Evolutionary conservation across 1,139 yeast genomes (phyloP), one percentile per base, ranked within the genome.

Genomic region (Candida sanyaensis): DNA sequence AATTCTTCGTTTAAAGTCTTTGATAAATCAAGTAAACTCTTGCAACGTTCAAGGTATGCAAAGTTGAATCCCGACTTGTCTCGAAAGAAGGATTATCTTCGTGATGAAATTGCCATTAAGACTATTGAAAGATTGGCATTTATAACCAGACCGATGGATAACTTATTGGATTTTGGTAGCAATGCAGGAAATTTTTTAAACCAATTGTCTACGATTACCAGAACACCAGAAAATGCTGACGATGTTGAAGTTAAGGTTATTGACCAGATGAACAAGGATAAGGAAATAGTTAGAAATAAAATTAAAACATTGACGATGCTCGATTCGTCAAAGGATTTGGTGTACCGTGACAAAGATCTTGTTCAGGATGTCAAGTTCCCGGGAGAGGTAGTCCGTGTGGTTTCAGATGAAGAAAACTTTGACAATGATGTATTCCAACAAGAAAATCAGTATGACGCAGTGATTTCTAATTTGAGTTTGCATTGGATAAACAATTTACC

Each of bases 401-500:
- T 79, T 9, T 81, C 79, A 1, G 95, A 89, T 60, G 96, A 88
- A 60, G 96, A 89, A 63, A 50, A 65, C 1, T 75, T 81, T 53
- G 68, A 69, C 44, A 76, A 77, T 50, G 71, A 69, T 5, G 60
- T 63, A 27, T 64, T 81, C 37, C 50, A 58, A 36, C 63, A 65
- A 27, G 52, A 66, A n/a, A 72, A 80, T 50, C 69, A 77, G 34
- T 87, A 75, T 58, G 95, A 88, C 64, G 88, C 91, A 1, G 87
- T 88, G 2, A 63, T 89, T 4, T 85, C 93, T 2, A 88, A 87
- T 60, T 66, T 88, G 58, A 80, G 89, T 29, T 62, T 89, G 63
- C 96, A 89, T 63, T 89, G 96, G 96, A 83, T 88, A 48, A 89
- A 89, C 59, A 93, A 89, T 57, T 73, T 89, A 26, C 96, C 96